Percentiles rank a stretch among this genome's conserved stretches.
Conservation (phyloP, 1,284 basidiomycete species). For the Papiliotrema fonsecae region DNA sequence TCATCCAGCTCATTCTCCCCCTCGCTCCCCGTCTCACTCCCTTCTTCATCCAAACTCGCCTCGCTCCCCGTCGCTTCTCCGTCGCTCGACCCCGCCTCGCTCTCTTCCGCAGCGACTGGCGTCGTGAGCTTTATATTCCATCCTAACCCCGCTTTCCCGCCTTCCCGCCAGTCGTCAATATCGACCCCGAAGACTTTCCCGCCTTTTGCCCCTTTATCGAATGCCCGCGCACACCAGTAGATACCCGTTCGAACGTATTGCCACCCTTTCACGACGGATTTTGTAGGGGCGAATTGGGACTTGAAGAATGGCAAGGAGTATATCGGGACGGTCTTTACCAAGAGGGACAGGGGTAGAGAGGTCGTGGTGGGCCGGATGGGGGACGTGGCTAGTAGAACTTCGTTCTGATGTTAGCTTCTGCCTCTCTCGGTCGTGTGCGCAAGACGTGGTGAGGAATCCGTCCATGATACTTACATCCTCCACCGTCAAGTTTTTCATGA, state of each 20-base stretch:
- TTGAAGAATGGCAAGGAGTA: slow-evolving; percentile 33
- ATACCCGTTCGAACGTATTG: slow-evolving; percentile 32
- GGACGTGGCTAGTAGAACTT: slow-evolving; percentile 41
- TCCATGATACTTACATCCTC: slow-evolving; percentile 38
- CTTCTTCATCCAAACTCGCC: slow-evolving; percentile 12
- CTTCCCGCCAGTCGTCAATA: slow-evolving; percentile 39
- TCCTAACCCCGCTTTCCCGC: slow-evolving; percentile 24
- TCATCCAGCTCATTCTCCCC: slow-evolving; percentile 16
- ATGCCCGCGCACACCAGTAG: slow-evolving; percentile 44
- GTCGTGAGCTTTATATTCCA: slow-evolving; percentile 15
- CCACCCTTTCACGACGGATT: slow-evolving; percentile 37
- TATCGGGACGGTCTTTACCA: slow-evolving; percentile 35
- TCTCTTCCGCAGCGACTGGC: slow-evolving; percentile 1
- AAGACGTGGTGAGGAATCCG: slow-evolving; percentile 4
- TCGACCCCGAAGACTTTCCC: slow-evolving; percentile 41
- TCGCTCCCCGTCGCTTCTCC: slow-evolving; percentile 6
- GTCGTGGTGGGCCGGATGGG: slow-evolving; percentile 29
- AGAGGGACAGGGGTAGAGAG: slow-evolving; percentile 26
- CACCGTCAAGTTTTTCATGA: slow-evolving; percentile 42
- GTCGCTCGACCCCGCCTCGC: slow-evolving; percentile 8
- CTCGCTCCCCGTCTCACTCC: slow-evolving; percentile 11
- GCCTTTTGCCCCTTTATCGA: slow-evolving; percentile 44
- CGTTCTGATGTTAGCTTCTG: slow-evolving; percentile 27
- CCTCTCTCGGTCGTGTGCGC: background rate
- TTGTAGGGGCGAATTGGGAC: slow-evolving; percentile 26